Evolutionary conservation across 306 rosid genomes (phyloP).

Genomic region (Trifolium dubium): DNA sequence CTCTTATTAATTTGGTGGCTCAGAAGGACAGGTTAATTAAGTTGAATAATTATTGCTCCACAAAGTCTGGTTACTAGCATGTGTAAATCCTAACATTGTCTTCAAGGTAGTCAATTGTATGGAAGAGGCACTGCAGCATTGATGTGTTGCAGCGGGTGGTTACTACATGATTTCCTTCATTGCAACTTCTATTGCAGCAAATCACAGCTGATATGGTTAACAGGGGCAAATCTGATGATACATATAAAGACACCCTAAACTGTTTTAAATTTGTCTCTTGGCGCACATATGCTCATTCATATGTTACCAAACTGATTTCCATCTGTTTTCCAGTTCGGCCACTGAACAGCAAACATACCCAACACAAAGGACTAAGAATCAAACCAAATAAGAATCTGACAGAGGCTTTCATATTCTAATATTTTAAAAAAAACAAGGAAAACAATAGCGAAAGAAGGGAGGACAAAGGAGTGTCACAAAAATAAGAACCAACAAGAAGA

Average conservation of each 20-base stretch:
- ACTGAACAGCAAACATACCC: background rate
- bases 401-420: background rate
- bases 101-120: background rate
- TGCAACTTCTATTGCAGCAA: background rate
- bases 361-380: background rate
- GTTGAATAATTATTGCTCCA: slow-evolving; percentile 1
- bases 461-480: background rate
- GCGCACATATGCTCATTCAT: background rate
- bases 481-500: background rate
- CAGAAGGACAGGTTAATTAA: background rate
- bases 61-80: slow-evolving; percentile 20
- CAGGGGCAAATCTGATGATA: background rate
- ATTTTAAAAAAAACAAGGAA: background rate
- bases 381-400: background rate
- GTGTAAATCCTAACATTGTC: background rate
- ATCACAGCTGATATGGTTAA: background rate
- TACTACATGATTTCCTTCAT: too few species aligned
- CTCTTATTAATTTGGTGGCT: background rate
- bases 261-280: background rate
- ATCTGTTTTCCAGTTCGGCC: background rate
- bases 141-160: too few species aligned
- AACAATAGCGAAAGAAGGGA: background rate
- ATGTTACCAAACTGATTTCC: background rate
- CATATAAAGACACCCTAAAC: background rate
- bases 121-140: background rate